Conservation (phyloP, 805 yeast genomes). For the Candida sakaeoensis region DNA sequence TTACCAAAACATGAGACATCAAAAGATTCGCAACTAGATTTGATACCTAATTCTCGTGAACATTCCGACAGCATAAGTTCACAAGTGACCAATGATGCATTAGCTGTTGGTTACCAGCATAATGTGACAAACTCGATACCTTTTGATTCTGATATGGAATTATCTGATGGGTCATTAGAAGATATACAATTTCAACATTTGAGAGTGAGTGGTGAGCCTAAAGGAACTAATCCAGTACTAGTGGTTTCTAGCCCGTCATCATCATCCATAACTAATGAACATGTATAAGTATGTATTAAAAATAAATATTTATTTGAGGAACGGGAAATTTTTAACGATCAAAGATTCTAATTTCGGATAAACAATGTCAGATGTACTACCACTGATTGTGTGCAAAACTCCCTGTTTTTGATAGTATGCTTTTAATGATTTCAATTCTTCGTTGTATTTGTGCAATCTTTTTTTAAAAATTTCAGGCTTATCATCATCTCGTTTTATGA, state of each 20-base stretch:
- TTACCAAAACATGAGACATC: conserved; percentile 40
- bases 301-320: conserved; percentile 3
- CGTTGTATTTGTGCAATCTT: conserved; percentile 61
- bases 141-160: conserved; percentile 42
- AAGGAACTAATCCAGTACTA: background rate
- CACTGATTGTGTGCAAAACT: conserved; percentile 55
- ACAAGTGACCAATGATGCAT: conserved; percentile 27
- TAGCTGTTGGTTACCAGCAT: conserved; percentile 34
- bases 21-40: background rate
- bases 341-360: conserved; percentile 60
- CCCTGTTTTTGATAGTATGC: conserved; percentile 48
- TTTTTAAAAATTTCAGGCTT: conserved; percentile 66
- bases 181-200: conserved; percentile 8
- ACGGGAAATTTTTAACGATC: conserved; percentile 11
- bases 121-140: conserved; percentile 38
- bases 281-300: conserved; percentile 2
- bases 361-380: conserved; percentile 80
- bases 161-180: conserved; percentile 18
- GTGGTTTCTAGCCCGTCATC: conserved; percentile 1
- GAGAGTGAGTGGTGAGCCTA: background rate
- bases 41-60: conserved; percentile 1
- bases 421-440: conserved; percentile 59
- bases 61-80: conserved; percentile 10
- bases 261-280: background rate
- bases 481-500: conserved; percentile 79